These are phyloP conservation scores for Murraya koenigii DNA, from an alignment of 345 rosid genomes.

Conservation along the genomic window DNA sequence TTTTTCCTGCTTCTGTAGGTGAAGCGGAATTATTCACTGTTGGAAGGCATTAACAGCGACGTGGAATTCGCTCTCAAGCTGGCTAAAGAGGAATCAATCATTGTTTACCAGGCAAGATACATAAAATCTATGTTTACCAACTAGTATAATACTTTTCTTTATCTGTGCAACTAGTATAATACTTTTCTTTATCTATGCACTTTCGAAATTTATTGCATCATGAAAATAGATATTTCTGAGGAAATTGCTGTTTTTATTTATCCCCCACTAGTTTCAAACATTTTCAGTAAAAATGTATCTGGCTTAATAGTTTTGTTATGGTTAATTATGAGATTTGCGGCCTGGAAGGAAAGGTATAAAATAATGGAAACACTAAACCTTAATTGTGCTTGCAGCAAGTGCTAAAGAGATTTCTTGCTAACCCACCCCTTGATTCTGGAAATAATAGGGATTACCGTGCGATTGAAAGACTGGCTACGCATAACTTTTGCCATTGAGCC, in stretches of 20 bases:
- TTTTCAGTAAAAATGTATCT: no score
- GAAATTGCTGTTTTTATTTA: no score
- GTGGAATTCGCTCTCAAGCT: slow-evolving; percentile 62
- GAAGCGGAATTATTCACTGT: slow-evolving; percentile 45
- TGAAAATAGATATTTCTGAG: no score
- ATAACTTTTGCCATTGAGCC: slow-evolving; percentile 36
- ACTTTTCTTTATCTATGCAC: no score
- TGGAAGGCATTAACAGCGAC: slow-evolving; percentile 64
- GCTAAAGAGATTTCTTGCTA: neutral
- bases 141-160: no score
- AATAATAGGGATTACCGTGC: slow-evolving; percentile 31
- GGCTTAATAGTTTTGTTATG: no score
- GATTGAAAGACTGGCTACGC: slow-evolving; percentile 49
- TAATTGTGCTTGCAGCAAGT: neutral
- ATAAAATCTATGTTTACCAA: no score
- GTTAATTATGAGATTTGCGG: no score
- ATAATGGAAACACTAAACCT: no score
- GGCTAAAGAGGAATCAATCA: slow-evolving; percentile 65
- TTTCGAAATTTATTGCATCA: neutral
- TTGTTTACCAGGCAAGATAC: slow-evolving; percentile 61
- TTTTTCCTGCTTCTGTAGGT: slow-evolving; percentile 28
- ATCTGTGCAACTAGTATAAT: no score
- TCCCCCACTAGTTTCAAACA: no score
- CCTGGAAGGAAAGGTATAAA: no score
- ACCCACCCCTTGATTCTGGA: neutral